phyloP scores from a whole-genome alignment of 306 rosid species.

The Quercus dentata region DNA sequence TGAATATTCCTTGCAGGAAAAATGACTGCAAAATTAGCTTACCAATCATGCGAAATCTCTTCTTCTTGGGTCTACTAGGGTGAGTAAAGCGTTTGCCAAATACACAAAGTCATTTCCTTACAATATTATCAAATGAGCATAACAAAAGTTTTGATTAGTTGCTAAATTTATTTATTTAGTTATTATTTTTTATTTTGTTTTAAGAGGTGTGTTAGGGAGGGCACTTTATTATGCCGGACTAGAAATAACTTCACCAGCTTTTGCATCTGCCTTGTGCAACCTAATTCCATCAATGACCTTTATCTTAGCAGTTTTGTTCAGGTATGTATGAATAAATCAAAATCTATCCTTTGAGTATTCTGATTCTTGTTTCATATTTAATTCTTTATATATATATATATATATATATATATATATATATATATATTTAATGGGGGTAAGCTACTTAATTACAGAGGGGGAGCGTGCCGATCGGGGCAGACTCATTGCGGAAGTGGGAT shows the following conservation, averaged over 20 bases:
- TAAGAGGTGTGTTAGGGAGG: conserved; percentile 16
- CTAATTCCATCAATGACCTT: conserved; percentile 19
- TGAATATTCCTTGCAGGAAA: conserved; percentile 5
- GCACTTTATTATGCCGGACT: conserved; percentile 14
- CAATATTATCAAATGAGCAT: background rate
- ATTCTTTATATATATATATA: background rate
- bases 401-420: too few species aligned
- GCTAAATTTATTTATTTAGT: background rate
- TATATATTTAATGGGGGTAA: too few species aligned
- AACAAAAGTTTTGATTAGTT: background rate
- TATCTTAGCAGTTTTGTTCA: conserved; percentile 15
- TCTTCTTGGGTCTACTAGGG: conserved; percentile 20
- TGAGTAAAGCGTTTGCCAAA: background rate
- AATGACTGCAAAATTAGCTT: conserved; percentile 14
- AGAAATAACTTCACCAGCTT: conserved; percentile 11
- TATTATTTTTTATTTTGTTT: background rate
- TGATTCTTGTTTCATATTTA: background rate
- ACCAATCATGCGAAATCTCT: conserved; percentile 10
- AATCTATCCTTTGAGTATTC: background rate
- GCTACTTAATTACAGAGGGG: too few species aligned
- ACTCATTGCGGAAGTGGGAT: too few species aligned
- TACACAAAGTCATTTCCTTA: too few species aligned
- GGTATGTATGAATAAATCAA: background rate
- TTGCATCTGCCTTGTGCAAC: conserved; percentile 17
- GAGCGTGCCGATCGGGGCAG: too few species aligned